These are phyloP conservation scores for Taphrina populina DNA, from an alignment of 1,139 yeast species.

Conservation along the genomic window DNA sequence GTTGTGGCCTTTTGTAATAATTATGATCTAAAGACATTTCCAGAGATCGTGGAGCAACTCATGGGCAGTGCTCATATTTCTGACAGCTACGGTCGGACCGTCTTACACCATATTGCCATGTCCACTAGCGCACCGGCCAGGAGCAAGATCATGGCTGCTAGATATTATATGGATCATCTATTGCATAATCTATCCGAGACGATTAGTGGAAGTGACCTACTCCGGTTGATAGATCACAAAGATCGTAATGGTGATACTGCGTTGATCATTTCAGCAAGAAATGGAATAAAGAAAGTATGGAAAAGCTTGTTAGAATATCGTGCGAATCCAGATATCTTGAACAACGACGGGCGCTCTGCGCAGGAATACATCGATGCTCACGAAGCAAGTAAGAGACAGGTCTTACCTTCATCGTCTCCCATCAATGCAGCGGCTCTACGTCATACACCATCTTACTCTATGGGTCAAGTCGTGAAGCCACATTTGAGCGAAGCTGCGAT, in stretches of 20 bases:
- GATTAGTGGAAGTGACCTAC: constrained; percentile 62
- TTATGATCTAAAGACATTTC: constrained; percentile 72
- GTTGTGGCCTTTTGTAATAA: constrained; percentile 88
- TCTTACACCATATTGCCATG: constrained; percentile 86
- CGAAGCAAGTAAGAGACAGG: constrained; percentile 31
- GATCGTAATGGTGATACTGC: constrained; percentile 84
- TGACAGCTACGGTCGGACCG: constrained; percentile 78
- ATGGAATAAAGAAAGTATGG: constrained; percentile 72
- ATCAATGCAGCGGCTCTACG: constrained; percentile 8
- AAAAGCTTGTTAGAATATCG: constrained; percentile 69
- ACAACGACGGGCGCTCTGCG: constrained; percentile 69
- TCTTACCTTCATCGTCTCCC: constrained; percentile 22
- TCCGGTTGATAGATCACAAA: constrained; percentile 71
- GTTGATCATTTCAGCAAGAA: constrained; percentile 83
- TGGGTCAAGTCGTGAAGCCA: constrained; percentile 37
- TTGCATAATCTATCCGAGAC: constrained; percentile 77
- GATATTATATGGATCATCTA: constrained; percentile 75
- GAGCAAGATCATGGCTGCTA: constrained; percentile 66
- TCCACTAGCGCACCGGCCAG: constrained; percentile 72
- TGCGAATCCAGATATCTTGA: constrained; percentile 68
- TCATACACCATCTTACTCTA: constrained; percentile 14
- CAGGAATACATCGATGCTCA: constrained; percentile 58
- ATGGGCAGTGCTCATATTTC: constrained; percentile 73
- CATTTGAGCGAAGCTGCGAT: constrained; percentile 54
- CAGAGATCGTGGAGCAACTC: constrained; percentile 65